These are phyloP conservation scores for Mesotaenium endlicherianum DNA, from an alignment of 139 green algal genomes.

Conservation along the genomic window DNA sequence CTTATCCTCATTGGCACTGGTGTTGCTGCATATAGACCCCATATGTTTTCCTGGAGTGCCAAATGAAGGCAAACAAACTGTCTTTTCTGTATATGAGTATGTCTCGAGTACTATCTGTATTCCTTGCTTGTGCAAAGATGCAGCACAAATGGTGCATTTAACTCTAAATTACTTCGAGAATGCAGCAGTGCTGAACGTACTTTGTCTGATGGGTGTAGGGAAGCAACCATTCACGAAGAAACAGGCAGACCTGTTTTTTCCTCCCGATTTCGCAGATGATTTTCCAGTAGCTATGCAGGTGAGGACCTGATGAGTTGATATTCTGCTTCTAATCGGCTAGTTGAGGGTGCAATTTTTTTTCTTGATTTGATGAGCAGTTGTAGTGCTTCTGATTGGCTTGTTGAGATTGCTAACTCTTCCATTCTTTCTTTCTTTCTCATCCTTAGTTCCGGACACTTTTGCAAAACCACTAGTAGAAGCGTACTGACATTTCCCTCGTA, in stretches of 20 bases:
- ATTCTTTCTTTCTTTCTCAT: background rate
- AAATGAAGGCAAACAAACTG: no score
- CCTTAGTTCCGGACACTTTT: background rate
- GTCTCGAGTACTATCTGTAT: no score
- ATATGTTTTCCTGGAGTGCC: no score
- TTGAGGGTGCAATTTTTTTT: background rate
- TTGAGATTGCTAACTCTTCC: background rate
- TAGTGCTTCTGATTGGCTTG: background rate
- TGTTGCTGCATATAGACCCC: no score
- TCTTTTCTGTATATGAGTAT: no score
- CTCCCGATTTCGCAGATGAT: conserved; percentile 96
- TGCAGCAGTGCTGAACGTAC: no score
- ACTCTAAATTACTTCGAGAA: no score
- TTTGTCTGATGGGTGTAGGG: conserved; percentile 48
- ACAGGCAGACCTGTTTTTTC: conserved; percentile 98
- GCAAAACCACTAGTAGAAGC: background rate
- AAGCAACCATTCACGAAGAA: conserved; percentile 69
- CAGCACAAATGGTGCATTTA: no score
- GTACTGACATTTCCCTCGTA: background rate
- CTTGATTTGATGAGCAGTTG: background rate
- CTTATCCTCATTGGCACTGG: no score
- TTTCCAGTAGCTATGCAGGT: conserved; percentile 96
- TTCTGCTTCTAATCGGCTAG: background rate
- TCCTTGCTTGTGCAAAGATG: no score
- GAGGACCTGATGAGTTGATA: background rate